Evolutionary conservation across 164 flowering plant species (phyloP), one percentile per base, ranked within the genome.

Genomic region (Paratinospora sagittata): DNA sequence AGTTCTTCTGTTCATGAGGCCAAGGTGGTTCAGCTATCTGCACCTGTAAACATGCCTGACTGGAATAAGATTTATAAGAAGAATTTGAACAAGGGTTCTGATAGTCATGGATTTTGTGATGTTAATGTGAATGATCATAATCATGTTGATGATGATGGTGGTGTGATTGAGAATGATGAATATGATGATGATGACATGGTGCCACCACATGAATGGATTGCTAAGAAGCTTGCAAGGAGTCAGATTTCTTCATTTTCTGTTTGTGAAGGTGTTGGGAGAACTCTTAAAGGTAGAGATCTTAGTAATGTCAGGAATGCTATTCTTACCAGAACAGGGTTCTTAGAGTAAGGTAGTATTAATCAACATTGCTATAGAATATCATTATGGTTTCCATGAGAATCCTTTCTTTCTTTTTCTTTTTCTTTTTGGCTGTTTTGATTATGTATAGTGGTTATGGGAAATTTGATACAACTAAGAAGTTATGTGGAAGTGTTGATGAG

Each of bases 211-310:
- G 97, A 91, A 77, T 87, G 85, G 85, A 63, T 89, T 33, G 89
- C 91, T 60, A 89, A 67, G 75, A 89, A 82, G 84, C 78, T 87
- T 12, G 90, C 86, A 37, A 86, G 87, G 76, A 86, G 74, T 27
- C 89, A 85, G 75, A 88, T 88, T 69, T 86, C 91, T 36, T 88
- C 97, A 0, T 88, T 80, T 71, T 92, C 97, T 8, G 84, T 92
- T 49, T 88, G 87, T 78, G 96, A 92, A 87, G 97, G 97, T 23
- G 76, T 84, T 63, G 97, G 97, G 10, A 85, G 97, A 77, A 92
- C 94, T 19, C 85, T 92, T 70, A 92, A 92, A 80, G 98, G 98
- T 9, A 86, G 98, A 73, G 97, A 93, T 73, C 93, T 93, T 17
- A 84, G 91, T 68, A 83, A 80, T 72, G 85, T 93, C 39, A 91